Evolutionary conservation across 108 stramenopile genomes (phyloP), one percentile per base, ranked within the genome.

Genomic region (Stephanodiscus minutulus): DNA sequence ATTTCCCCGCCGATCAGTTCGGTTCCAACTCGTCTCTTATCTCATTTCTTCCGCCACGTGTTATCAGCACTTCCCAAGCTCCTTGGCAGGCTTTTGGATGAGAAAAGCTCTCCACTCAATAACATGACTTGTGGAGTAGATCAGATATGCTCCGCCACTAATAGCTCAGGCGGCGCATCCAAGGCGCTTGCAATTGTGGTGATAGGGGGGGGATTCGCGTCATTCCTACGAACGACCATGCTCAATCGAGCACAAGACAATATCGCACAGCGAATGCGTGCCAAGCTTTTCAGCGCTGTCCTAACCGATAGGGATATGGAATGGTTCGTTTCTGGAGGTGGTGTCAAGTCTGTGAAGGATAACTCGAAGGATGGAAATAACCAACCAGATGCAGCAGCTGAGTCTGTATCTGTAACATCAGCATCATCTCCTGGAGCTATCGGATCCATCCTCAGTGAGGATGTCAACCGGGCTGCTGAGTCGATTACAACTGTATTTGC

Each of bases 191-290:
- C 70, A 56, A n/a, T 87, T 52, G 84, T 95, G 12, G 84, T 88
- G 35, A 57, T 92, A 22, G 82, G 85, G 12, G 94, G 94, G 46
- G 94, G 94, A n/a, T 36, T 86, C 18, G 88, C 91, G 3, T 91
- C 90, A 50, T 92, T 91, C 58, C 43, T 88, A 49, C 78, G 94
- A 39, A 95, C 91, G 9, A 79, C 80, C 5, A 77, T 83, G 76
- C 61, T 95, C 63, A 87, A 89, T 66, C 77, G 78, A 60, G 85
- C 90, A 15, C 76, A 92, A 70, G 87, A 89, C 62, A 80, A 58
- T 61, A 90, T 92, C 43, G 87, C 91, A 25, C 69, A 86, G n/a
- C 66, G 88, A 48, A 49, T 92, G n/a, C 83, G 91, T 18, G 73
- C 53, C 10, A 53, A 88, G 47, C 81, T 83, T 5, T 92, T 92